Conservation (phyloP, 2,329 filamentous ascomycete species). For the Arthroderma sp. region DNA sequence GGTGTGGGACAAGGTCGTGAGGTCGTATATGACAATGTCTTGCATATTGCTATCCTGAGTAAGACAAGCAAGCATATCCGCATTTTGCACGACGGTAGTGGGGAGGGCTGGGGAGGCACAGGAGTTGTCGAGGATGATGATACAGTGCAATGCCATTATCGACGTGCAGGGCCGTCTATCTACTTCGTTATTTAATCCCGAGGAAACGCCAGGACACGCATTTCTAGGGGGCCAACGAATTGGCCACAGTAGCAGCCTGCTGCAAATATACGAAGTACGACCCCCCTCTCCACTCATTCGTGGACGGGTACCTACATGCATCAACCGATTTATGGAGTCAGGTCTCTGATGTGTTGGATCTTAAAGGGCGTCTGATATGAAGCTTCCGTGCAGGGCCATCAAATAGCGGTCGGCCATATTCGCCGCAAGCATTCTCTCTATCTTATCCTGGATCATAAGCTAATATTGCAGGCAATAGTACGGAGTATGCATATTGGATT, state of each 20-base stretch:
- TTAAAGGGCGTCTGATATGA: not conserved
- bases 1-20: constrained; percentile 4
- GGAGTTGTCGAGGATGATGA: not conserved
- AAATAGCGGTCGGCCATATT: not conserved
- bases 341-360: not conserved
- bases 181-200: not conserved
- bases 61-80: constrained; percentile 9
- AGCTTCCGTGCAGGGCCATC: not conserved
- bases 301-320: constrained; percentile 3
- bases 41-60: constrained; percentile 12
- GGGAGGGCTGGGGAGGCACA: not conserved
- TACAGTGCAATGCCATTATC: not conserved
- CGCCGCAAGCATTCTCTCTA: not conserved
- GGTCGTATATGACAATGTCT: constrained; percentile 11
- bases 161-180: not conserved
- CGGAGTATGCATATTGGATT: not conserved
- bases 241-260: not conserved
- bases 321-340: not conserved
- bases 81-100: constrained; percentile 4
- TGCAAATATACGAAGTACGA: no score
- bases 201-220: not conserved
- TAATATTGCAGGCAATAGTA: not conserved
- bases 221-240: not conserved
- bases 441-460: not conserved
- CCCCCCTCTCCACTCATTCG: not conserved